phyloP scores from a whole-genome alignment of 306 rosid species.

The Cicer chorassanicum region DNA sequence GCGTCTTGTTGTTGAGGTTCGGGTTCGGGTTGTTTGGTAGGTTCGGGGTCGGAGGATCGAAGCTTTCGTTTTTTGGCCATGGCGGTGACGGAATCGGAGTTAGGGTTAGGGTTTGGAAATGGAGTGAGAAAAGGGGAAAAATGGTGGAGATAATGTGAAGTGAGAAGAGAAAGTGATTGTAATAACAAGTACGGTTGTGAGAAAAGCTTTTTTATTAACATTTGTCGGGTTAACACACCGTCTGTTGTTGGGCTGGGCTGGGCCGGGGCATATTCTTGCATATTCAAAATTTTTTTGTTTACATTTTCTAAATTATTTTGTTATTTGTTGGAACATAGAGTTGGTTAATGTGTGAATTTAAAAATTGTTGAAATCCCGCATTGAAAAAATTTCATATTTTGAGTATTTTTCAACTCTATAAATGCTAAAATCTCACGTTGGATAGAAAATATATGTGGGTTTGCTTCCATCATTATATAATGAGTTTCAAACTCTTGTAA shows the following conservation, averaged over 20 bases:
- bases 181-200: neutral
- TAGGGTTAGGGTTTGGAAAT: conserved; percentile 62
- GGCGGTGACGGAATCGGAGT: conserved; percentile 42
- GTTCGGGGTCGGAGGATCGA: conserved; percentile 61
- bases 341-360: too few relatives aligned
- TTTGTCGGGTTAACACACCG: neutral
- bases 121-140: neutral
- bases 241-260: conserved; percentile 22
- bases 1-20: conserved; percentile 30
- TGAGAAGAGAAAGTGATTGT: conserved; percentile 22
- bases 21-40: conserved; percentile 48
- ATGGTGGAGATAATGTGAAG: neutral
- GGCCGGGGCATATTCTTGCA: neutral
- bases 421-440: too few relatives aligned
- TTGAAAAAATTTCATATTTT: too few relatives aligned
- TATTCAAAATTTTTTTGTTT: too few relatives aligned
- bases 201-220: neutral
- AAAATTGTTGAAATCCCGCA: too few relatives aligned
- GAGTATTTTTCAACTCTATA: too few relatives aligned
- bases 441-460: too few relatives aligned
- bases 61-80: conserved; percentile 83
- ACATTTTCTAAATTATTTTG: too few relatives aligned
- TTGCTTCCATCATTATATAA: too few relatives aligned
- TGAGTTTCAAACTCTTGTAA: too few relatives aligned
- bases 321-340: too few relatives aligned